Base-by-base conservation (phyloP, 495 filamentous ascomycete species). In the Peziza echinospora region DNA sequence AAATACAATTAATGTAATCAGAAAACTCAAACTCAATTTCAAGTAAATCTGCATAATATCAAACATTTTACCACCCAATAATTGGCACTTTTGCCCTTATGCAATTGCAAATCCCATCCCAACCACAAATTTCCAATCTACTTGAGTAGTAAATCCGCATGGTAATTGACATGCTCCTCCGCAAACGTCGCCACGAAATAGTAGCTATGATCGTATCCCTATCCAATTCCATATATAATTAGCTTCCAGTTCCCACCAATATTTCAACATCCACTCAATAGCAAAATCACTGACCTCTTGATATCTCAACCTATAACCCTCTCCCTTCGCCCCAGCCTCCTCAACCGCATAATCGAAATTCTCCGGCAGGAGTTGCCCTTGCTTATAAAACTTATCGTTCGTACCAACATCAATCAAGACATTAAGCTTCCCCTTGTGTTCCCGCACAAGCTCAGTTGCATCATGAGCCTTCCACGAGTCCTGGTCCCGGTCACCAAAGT, bases 121-220 rank as follows among this genome's bases (percentile, higher is more conserved):
- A n/a, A n/a, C n/a, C n/a, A n/a, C n/a, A n/a, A n/a, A n/a, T n/a
- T n/a, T n/a, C n/a, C n/a, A n/a, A n/a, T n/a, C n/a, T n/a, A n/a
- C n/a, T n/a, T n/a, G n/a, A n/a, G 22, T 37, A 93, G 63, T 64
- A 84, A 74, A 70, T 84, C 89, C 30, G 89, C 86, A 47, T 84
- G 84, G 62, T 89, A 84, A 46, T 79, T 75, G 44, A 97, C 70
- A 68, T 97, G 89, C 52, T 96, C 86, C 53, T 78, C 77, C 43
- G 80, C 70, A 63, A 97, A 97, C 9, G 68, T 73, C 24, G 87
- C 74, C 66, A 97, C 87, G 55, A 89, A 92, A 63, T 71, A 94
- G 61, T 97, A 97, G 46, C 83, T 91, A 62, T 96, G 89, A 63
- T 97, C 91, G 60, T 97, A 97, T 44, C 75, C 85, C 58, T 83